Conservation (phyloP, 2,329 filamentous ascomycete species). For the Coniochaeta sp. region DNA sequence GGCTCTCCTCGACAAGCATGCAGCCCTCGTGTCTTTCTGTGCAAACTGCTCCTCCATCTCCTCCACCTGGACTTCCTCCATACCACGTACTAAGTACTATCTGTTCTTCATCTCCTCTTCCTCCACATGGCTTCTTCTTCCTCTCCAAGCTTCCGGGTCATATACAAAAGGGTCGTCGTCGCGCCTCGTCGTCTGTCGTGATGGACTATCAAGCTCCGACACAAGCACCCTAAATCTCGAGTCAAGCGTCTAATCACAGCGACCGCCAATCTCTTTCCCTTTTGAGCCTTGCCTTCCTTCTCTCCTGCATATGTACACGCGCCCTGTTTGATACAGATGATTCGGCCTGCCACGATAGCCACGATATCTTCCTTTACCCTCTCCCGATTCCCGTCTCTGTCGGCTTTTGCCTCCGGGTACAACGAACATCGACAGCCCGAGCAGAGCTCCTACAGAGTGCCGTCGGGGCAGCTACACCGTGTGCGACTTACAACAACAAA, state of each 20-base stretch:
- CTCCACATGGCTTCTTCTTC: conserved; percentile 1
- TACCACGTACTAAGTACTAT: not conserved
- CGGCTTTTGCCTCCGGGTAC: not conserved
- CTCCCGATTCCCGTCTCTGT: not conserved
- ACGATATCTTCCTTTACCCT: not conserved
- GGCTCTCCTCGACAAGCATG: not conserved
- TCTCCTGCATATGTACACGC: not conserved
- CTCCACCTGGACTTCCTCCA: too few relatives aligned
- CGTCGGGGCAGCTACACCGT: not conserved
- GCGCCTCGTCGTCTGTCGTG: not conserved
- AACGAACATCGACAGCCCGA: not conserved
- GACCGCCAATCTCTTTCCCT: conserved; percentile 1
- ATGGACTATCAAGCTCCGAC: not conserved
- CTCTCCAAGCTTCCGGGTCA: not conserved
- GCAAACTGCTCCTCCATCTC: not conserved
- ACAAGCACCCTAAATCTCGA: not conserved
- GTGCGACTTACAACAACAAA: not conserved
- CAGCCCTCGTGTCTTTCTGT: not conserved
- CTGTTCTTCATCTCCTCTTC: not conserved
- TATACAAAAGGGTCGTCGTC: conserved; percentile 3
- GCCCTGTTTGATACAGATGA: not conserved
- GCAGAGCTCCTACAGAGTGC: not conserved
- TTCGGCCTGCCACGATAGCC: not conserved
- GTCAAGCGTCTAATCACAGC: conserved; percentile 1
- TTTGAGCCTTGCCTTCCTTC: not conserved